phyloP scores from a whole-genome alignment of 345 rosid genomes.

The Linum lewisii region DNA sequence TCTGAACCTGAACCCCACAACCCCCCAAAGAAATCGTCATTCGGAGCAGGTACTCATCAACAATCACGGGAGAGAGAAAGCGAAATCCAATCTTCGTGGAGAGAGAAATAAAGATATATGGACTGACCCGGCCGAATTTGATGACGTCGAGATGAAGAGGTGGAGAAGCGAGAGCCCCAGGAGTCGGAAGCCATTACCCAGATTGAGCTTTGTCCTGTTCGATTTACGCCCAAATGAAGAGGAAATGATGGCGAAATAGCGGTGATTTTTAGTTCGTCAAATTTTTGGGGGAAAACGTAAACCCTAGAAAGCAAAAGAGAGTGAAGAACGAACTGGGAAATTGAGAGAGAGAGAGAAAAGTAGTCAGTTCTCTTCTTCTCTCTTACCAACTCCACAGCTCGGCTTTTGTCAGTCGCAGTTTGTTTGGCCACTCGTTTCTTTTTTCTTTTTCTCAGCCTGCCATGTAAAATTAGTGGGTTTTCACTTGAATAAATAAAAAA shows the following conservation, averaged over 20 bases:
- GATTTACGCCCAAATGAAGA: background rate
- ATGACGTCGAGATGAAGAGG: slow-evolving; percentile 26
- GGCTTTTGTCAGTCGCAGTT: background rate
- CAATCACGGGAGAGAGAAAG: background rate
- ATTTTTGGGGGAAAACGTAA: slow-evolving; percentile 1
- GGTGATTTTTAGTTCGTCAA: background rate
- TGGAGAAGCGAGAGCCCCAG: slow-evolving; percentile 32
- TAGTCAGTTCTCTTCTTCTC: slow-evolving; percentile 1
- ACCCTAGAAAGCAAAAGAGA: slow-evolving; percentile 15
- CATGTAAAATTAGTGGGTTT: too few species aligned
- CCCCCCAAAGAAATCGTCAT: background rate
- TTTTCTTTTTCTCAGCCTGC: too few species aligned
- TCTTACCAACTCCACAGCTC: slow-evolving; percentile 24
- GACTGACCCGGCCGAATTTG: slow-evolving; percentile 37
- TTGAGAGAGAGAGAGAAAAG: slow-evolving; percentile 4
- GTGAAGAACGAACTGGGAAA: slow-evolving; percentile 1
- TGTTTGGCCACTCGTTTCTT: too few species aligned
- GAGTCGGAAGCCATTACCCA: slow-evolving; percentile 34
- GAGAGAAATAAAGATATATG: background rate
- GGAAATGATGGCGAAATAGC: background rate
- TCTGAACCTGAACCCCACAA: slow-evolving; percentile 18
- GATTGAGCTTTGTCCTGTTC: background rate
- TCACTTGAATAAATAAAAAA: too few species aligned
- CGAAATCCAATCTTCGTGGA: background rate
- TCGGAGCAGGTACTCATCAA: background rate